Conservation (phyloP, 495 filamentous ascomycete species). For the Aspergillus conjunctus region DNA sequence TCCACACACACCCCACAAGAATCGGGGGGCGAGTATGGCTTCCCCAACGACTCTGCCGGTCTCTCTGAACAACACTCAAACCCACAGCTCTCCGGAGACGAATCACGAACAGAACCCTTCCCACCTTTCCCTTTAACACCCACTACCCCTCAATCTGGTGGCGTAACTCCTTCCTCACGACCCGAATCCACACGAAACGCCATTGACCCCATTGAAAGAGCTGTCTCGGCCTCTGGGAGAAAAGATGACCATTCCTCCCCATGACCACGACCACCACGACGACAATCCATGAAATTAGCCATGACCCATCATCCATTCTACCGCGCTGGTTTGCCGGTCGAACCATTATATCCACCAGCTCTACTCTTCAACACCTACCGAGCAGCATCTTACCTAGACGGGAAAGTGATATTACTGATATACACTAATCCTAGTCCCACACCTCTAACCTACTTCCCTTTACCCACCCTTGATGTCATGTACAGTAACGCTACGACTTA, state of each 20-base stretch:
- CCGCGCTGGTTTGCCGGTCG: constrained; percentile 25
- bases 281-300: neutral
- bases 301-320: neutral
- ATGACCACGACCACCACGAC: neutral
- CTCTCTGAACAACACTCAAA: constrained; percentile 21
- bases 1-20: constrained; percentile 13
- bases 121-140: constrained; percentile 33
- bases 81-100: constrained; percentile 24
- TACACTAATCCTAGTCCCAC: neutral
- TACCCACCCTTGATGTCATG: neutral
- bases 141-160: constrained; percentile 9
- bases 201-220: neutral
- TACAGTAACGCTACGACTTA: constrained; percentile 27
- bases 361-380: neutral
- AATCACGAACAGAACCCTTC: constrained; percentile 40
- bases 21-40: constrained; percentile 17
- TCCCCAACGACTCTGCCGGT: constrained; percentile 9
- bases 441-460: neutral
- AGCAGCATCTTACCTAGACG: neutral
- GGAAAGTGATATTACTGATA: neutral
- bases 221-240: neutral
- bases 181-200: neutral
- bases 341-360: neutral
- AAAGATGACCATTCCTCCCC: neutral
- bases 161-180: constrained; percentile 6